Evolutionary conservation across 768 basidiomycete genomes (phyloP).

Genomic region (Steccherinum ochraceum): DNA sequence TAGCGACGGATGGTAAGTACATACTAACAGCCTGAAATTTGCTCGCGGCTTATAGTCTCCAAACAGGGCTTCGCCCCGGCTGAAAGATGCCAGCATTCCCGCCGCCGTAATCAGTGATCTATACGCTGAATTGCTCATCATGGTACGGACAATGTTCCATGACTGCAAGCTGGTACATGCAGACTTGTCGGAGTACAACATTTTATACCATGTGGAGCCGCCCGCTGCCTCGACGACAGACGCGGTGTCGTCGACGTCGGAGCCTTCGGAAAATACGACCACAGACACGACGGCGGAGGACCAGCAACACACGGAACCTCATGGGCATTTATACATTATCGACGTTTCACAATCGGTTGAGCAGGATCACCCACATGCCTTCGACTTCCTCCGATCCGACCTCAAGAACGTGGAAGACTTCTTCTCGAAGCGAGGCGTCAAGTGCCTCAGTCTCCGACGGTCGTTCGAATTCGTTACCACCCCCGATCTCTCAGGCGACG

Average conservation of each 20-base stretch:
- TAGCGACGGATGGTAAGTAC: constrained; percentile 68
- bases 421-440: constrained; percentile 71
- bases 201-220: constrained; percentile 65
- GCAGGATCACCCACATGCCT: constrained; percentile 94
- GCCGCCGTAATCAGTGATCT: constrained; percentile 46
- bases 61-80: constrained; percentile 80
- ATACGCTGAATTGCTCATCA: constrained; percentile 76
- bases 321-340: constrained; percentile 79
- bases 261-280: background rate
- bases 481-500: constrained; percentile 32
- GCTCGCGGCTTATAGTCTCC: constrained; percentile 3
- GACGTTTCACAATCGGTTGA: constrained; percentile 99
- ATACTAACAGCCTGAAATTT: constrained; percentile 7
- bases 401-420: constrained; percentile 92
- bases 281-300: background rate
- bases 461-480: constrained; percentile 87
- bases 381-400: constrained; percentile 92
- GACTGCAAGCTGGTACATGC: constrained; percentile 94
- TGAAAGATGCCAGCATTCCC: constrained; percentile 79
- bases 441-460: constrained; percentile 68
- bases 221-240: background rate
- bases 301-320: constrained; percentile 4
- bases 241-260: background rate
- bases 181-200: constrained; percentile 97
- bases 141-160: constrained; percentile 80